phyloP scores from a whole-genome alignment of 1,284 basidiomycete genomes.

The Melanopsichium pennsylvanicum region DNA sequence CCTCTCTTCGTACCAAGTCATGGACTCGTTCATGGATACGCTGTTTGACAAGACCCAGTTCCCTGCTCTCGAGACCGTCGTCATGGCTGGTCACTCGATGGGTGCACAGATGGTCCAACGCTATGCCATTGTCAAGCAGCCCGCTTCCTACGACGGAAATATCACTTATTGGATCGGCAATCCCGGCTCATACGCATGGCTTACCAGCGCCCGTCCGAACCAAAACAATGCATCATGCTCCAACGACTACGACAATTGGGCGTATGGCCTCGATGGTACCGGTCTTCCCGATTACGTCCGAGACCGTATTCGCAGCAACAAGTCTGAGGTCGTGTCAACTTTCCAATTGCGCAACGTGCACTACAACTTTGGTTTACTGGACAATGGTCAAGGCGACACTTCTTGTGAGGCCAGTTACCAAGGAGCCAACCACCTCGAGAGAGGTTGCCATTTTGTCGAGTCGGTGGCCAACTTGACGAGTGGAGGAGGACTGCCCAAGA shows the following conservation, averaged over 20 bases:
- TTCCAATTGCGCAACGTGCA: conserved; percentile 52
- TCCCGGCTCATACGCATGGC: conserved; percentile 57
- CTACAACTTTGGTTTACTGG: conserved; percentile 54
- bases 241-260: conserved; percentile 35
- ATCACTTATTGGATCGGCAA: conserved; percentile 59
- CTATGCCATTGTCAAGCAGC: conserved; percentile 48
- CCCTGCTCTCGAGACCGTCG: conserved; percentile 48
- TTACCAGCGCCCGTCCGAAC: conserved; percentile 32
- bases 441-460: conserved; percentile 51
- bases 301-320: conserved; percentile 40
- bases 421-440: conserved; percentile 56
- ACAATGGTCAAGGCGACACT: conserved; percentile 61
- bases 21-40: conserved; percentile 51
- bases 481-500: conserved; percentile 31
- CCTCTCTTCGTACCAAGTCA: conserved; percentile 46
- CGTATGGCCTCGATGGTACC: conserved; percentile 46
- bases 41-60: conserved; percentile 54
- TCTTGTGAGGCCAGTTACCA: conserved; percentile 49
- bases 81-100: conserved; percentile 59
- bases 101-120: conserved; percentile 57
- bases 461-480: conserved; percentile 14
- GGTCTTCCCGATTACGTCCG: conserved; percentile 47
- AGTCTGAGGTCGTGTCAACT: conserved; percentile 25
- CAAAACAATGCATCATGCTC: conserved; percentile 25
- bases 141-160: conserved; percentile 49